phyloP scores from a whole-genome alignment of 2,329 filamentous ascomycete genomes.

The Nigrograna mackinnonii region DNA sequence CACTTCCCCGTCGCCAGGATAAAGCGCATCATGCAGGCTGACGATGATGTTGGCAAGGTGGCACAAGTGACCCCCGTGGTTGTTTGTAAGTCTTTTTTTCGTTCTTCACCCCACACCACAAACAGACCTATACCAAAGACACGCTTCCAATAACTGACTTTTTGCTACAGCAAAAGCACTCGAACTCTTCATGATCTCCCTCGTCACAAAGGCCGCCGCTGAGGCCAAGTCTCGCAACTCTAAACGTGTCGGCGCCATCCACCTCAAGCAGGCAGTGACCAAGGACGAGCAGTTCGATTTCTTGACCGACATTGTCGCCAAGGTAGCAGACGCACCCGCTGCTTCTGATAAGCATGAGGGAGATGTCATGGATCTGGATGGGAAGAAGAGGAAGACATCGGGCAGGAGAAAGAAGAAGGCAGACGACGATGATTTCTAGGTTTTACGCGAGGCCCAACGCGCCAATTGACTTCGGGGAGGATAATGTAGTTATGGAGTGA shows the following conservation, averaged over 20 bases:
- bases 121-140: no score
- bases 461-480: no score
- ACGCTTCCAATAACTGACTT: constrained; percentile 8
- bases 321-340: constrained; percentile 69
- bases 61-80: constrained; percentile 96
- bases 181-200: constrained; percentile 95
- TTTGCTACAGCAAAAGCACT: constrained; percentile 74
- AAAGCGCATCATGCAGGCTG: constrained; percentile 99
- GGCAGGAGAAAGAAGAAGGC: constrained; percentile 42
- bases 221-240: constrained; percentile 82
- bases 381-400: constrained; percentile 48
- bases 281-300: constrained; percentile 95
- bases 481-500: no score
- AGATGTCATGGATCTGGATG: constrained; percentile 45
- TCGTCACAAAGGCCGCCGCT: constrained; percentile 85
- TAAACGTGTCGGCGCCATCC: constrained; percentile 85
- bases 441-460: no score
- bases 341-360: constrained; percentile 50
- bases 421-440: constrained; percentile 42
- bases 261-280: constrained; percentile 89
- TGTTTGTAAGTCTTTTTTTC: constrained; percentile 62
- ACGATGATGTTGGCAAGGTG: constrained; percentile 98
- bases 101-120: background rate
- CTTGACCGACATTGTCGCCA: constrained; percentile 83
- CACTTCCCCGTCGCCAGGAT: constrained; percentile 97